A percentile compares a stretch with the other conserved stretches of the same genome.
phyloP scores from a whole-genome alignment of 192 early-diverging fungal species.

The Coemansia umbellata region DNA sequence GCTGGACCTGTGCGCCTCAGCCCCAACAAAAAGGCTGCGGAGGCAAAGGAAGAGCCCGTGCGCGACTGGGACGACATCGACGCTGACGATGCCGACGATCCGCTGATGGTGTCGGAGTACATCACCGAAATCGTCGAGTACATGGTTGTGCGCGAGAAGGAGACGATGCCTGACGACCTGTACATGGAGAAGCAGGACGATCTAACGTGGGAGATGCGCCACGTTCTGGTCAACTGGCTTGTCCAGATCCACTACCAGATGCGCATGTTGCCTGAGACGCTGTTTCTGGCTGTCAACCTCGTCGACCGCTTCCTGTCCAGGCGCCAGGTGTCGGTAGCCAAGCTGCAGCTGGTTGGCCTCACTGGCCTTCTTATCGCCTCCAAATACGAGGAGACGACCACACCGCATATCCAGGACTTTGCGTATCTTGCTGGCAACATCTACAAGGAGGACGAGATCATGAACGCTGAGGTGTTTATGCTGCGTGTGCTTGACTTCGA shows the following conservation, averaged over 20 bases:
- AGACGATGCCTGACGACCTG: conserved; percentile 69
- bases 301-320: conserved; percentile 91
- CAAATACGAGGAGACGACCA: conserved; percentile 92
- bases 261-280: conserved; percentile 87
- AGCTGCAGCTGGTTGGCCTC: conserved; percentile 92
- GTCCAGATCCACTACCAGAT: conserved; percentile 90
- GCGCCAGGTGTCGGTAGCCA: conserved; percentile 77
- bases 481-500: conserved; percentile 83
- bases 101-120: conserved; percentile 93
- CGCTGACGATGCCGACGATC: conserved; percentile 74
- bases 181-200: conserved; percentile 87
- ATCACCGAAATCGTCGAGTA: conserved; percentile 89
- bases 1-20: conserved; percentile 14
- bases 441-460: conserved; percentile 77
- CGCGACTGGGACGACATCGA: conserved; percentile 73
- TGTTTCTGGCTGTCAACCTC: conserved; percentile 90
- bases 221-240: conserved; percentile 93
- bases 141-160: conserved; percentile 70
- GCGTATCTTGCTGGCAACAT: conserved; percentile 79
- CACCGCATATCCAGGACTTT: conserved; percentile 81
- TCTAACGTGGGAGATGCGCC: conserved; percentile 89
- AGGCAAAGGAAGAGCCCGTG: conserved; percentile 2
- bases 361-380: conserved; percentile 85
- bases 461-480: conserved; percentile 89
- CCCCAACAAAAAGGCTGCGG: background rate